Conservation (phyloP, 495 filamentous ascomycete genomes). For the Pseudevernia furfuracea region DNA sequence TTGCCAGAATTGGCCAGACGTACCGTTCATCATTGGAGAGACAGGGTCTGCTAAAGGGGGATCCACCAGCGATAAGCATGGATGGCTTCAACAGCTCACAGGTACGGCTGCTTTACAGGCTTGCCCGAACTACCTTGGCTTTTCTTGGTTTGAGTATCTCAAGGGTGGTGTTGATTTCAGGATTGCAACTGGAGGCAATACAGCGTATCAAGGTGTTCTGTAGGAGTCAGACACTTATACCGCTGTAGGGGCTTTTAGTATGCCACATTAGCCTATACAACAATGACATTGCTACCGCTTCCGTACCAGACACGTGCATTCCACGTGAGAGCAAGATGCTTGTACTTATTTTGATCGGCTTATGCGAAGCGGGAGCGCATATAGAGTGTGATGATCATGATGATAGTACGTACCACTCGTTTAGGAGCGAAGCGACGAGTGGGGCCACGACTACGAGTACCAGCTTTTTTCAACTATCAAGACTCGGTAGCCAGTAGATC, state of each 20-base stretch:
- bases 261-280: neutral
- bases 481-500: neutral
- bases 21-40: conserved; percentile 25
- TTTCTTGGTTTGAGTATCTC: conserved; percentile 25
- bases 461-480: neutral
- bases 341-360: neutral
- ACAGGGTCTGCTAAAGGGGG: conserved; percentile 13
- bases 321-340: neutral
- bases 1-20: conserved; percentile 10
- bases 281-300: no score
- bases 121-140: conserved; percentile 25
- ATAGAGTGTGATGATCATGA: no score
- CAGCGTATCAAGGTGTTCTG: neutral
- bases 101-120: conserved; percentile 18
- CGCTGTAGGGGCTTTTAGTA: neutral
- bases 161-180: conserved; percentile 22
- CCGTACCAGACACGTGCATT: neutral
- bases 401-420: no score
- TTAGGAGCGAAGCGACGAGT: no score
- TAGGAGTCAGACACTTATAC: neutral
- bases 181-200: conserved; percentile 20
- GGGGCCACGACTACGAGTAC: neutral
- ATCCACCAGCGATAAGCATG: conserved; percentile 10
- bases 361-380: neutral
- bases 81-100: conserved; percentile 20